Conservation (phyloP, 805 yeast genomes). For the Myxozyma mucilagina region DNA sequence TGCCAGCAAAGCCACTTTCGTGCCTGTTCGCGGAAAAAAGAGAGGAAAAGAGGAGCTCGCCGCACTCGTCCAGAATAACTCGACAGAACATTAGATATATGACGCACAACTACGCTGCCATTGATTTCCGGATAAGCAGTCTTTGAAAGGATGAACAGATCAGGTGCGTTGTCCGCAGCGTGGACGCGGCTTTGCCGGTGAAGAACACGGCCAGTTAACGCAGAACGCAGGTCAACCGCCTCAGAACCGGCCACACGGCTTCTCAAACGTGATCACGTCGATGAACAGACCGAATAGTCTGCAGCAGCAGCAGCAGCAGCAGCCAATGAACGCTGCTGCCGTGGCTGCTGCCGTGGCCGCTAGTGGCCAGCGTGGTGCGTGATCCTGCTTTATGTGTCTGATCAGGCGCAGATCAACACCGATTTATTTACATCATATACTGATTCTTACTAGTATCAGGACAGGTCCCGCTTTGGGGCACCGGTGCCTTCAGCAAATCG, state of each 20-base stretch:
- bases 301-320: conserved; percentile 11
- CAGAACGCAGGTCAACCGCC: conserved; percentile 16
- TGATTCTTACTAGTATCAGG: background rate
- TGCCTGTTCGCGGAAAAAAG: background rate
- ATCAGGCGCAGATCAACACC: background rate
- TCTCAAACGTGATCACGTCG: conserved; percentile 23
- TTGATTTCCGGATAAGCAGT: conserved; percentile 1
- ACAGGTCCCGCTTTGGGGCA: conserved; percentile 27
- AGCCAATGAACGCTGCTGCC: conserved; percentile 4
- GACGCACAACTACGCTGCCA: background rate
- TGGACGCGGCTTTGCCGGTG: too few species aligned
- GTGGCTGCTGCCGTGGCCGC: conserved; percentile 5
- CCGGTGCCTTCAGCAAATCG: conserved; percentile 17
- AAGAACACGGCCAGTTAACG: too few species aligned
- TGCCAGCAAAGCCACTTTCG: too few species aligned
- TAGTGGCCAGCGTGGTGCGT: conserved; percentile 9
- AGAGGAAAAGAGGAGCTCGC: background rate
- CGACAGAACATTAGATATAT: background rate
- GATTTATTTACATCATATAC: background rate
- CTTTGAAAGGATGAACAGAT: conserved; percentile 17
- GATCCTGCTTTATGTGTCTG: background rate
- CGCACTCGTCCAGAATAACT: background rate
- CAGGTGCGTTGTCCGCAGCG: conserved; percentile 3
- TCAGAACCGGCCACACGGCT: conserved; percentile 26
- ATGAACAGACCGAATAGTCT: conserved; percentile 16